Evolutionary conservation across 192 early-diverging fungal species (phyloP), one percentile per base, ranked within the genome.

Genomic region (Coemansia sp.): DNA sequence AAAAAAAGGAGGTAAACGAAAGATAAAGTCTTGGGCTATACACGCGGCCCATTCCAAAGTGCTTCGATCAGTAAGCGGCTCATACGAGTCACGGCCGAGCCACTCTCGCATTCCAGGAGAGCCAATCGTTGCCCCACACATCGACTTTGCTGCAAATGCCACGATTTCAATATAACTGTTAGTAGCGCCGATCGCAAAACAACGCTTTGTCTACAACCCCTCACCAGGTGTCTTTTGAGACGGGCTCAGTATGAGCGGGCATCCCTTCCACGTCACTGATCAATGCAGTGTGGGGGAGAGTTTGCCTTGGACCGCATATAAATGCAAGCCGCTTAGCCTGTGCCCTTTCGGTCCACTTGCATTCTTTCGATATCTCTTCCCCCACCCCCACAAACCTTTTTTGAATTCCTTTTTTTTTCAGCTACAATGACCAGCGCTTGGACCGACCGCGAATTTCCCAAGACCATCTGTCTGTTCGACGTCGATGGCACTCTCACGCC

Each of bases 401-500:
- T 37, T 35, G 30, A 10, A 19, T 23, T 61, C 26, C 14, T 32
- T 61, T 23, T 39, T 21, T 35, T 40, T 26, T 39, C 11, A 37
- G 5, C 14, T 9, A 69, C 66, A 46, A 77, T 77, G 74, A 74
- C 74, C 59, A 74, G 74, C 33, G 68, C 70, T 68, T 84, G 82
- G 82, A 13, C 88, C 64, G 82, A 88, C 72, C 89, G 91, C 72
- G 80, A 87, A 57, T 80, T 86, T 33, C 92, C 96, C 39, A 86
- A 91, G 76, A 95, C 91, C 74, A 86, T 97, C 71, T 89, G 91
- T 49, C 89, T 98, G 38, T 98, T 98, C 72, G 95, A 99, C 85
- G 96, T 99, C 47, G 97, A 99, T 77, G 97, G 96, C 53, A 97
- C 97, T 13, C 78, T 99, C 62, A 97, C 95, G 10, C 96, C 96